Conservation (phyloP, 768 basidiomycete species). For the Boletus rubescentipes region DNA sequence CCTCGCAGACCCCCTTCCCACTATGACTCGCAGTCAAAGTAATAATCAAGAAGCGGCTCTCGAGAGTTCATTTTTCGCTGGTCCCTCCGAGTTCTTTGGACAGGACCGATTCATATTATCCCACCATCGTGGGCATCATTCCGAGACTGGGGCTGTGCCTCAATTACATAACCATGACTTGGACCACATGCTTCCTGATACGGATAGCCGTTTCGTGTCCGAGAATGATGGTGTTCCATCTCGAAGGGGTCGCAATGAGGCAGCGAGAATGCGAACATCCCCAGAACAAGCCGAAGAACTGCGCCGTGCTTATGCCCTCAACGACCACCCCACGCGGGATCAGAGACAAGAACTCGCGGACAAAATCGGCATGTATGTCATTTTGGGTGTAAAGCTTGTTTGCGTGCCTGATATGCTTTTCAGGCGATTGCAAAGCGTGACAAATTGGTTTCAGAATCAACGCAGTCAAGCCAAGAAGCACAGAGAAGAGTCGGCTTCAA, state of each 20-base stretch:
- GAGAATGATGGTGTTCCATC: conserved; percentile 43
- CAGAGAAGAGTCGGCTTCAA: conserved; percentile 48
- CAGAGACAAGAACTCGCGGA: conserved; percentile 64
- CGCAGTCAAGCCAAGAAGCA: conserved; percentile 74
- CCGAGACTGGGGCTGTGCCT: conserved; percentile 25
- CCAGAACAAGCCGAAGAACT: conserved; percentile 68
- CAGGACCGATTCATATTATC: conserved; percentile 34
- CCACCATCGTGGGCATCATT: conserved; percentile 33
- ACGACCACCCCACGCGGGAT: conserved; percentile 67
- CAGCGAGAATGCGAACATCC: conserved; percentile 57
- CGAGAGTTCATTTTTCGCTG: conserved; percentile 33
- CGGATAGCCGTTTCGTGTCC: conserved; percentile 51
- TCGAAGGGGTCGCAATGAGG: conserved; percentile 31
- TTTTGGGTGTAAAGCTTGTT: conserved; percentile 12
- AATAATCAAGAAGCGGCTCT: conserved; percentile 19
- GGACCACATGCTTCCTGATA: conserved; percentile 49
- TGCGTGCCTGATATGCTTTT: conserved; percentile 29
- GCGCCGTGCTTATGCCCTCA: conserved; percentile 59
- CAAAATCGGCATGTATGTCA: conserved; percentile 72
- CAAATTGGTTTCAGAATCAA: conserved; percentile 88
- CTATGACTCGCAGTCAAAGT: conserved; percentile 4
- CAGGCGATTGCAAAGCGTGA: conserved; percentile 78
- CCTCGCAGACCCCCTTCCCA: conserved; percentile 21
- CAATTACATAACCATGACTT: conserved; percentile 42
- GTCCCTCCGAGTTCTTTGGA: conserved; percentile 29